Evolutionary conservation across 2,329 filamentous ascomycete genomes (phyloP).

Genomic region (Diaporthe citriasiana): DNA sequence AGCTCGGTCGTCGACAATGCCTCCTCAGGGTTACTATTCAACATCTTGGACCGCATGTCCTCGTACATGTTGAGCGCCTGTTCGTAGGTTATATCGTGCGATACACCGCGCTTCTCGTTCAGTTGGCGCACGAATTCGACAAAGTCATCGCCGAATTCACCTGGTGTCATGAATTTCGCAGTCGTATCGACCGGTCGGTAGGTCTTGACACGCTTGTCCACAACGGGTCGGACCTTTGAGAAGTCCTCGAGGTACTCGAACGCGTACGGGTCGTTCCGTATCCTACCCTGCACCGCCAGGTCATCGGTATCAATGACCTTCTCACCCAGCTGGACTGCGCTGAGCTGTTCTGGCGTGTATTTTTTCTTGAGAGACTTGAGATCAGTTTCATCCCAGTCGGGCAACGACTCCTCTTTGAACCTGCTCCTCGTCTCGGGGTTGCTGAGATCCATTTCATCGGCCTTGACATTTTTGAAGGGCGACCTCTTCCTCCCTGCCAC

Average conservation of each 20-base stretch:
- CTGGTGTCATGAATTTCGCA: constrained; percentile 71
- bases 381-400: constrained; percentile 77
- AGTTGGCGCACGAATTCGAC: constrained; percentile 61
- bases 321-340: constrained; percentile 86
- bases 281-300: constrained; percentile 78
- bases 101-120: constrained; percentile 50
- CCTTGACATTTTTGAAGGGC: constrained; percentile 67
- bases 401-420: constrained; percentile 65
- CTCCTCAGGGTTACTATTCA: constrained; percentile 48
- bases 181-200: constrained; percentile 67
- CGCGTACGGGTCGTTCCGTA: constrained; percentile 80
- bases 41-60: constrained; percentile 56
- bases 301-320: constrained; percentile 81
- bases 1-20: constrained; percentile 49
- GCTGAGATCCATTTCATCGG: constrained; percentile 65
- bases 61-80: constrained; percentile 65
- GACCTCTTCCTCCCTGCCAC: constrained; percentile 59
- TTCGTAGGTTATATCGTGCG: constrained; percentile 51
- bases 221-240: constrained; percentile 79
- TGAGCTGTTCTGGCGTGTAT: constrained; percentile 86
- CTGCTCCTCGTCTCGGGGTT: constrained; percentile 58
- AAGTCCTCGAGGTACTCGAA: constrained; percentile 88
- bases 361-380: constrained; percentile 71
- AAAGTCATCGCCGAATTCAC: constrained; percentile 74
- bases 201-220: constrained; percentile 76